Conservation (phyloP, 768 basidiomycete species). For the Tylopilus cervinicoccineus region DNA sequence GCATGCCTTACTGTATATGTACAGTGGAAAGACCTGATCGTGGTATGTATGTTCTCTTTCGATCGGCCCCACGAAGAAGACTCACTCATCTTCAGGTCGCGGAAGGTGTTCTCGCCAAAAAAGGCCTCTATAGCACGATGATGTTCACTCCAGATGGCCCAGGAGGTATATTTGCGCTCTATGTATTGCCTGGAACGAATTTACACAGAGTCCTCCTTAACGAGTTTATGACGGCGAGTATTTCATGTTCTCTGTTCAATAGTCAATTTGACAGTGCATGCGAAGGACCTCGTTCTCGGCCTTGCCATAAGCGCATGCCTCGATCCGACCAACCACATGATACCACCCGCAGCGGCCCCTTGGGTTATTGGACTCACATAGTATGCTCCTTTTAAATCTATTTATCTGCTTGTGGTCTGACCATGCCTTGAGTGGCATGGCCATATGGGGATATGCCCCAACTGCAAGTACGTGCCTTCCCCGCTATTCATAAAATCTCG, state of each 20-base stretch:
- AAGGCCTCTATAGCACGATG: constrained; percentile 24
- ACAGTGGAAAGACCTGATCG: constrained; percentile 54
- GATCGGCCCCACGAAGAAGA: constrained; percentile 32
- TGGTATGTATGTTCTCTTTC: constrained; percentile 44
- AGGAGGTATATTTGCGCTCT: constrained; percentile 39
- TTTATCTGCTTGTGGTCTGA: background rate
- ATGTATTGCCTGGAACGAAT: constrained; percentile 29
- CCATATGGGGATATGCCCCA: constrained; percentile 59
- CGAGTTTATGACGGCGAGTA: constrained; percentile 35
- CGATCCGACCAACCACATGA: constrained; percentile 53
- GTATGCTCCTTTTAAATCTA: constrained; percentile 34
- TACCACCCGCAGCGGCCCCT: constrained; percentile 51
- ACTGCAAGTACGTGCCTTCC: constrained; percentile 37
- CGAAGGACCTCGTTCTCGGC: constrained; percentile 20
- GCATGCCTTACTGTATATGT: constrained; percentile 58
- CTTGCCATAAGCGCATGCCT: constrained; percentile 22
- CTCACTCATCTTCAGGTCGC: constrained; percentile 12
- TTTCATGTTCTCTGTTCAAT: background rate
- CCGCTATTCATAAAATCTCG: background rate
- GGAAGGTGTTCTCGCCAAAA: constrained; percentile 29
- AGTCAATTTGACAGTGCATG: background rate
- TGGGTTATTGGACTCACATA: constrained; percentile 56
- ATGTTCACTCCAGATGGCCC: constrained; percentile 36
- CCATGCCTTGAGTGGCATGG: constrained; percentile 39
- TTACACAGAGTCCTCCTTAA: constrained; percentile 35